Percentiles rank a stretch among this genome's conserved stretches.
Conservation (phyloP, 768 basidiomycete species). For the Fistulinella prunicolor region DNA sequence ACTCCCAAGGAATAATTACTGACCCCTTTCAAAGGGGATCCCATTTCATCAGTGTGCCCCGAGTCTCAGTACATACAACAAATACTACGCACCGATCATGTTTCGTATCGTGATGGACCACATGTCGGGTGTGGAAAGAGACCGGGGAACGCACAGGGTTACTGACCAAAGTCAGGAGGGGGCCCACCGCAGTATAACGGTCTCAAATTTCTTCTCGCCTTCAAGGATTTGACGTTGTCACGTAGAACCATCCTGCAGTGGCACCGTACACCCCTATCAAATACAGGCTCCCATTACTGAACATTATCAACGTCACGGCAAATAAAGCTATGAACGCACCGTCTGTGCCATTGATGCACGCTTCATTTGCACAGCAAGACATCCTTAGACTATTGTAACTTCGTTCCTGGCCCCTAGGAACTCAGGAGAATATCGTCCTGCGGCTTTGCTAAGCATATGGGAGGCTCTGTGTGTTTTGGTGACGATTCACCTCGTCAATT, state of each 20-base stretch:
- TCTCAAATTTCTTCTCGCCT: constrained; percentile 30
- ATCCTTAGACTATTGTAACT: constrained; percentile 48
- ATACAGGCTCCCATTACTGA: constrained; percentile 37
- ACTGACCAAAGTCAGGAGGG: constrained; percentile 41
- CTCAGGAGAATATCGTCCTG: too few relatives aligned
- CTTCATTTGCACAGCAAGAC: constrained; percentile 45
- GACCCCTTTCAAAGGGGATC: constrained; percentile 35
- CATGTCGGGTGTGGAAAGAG: constrained; percentile 32
- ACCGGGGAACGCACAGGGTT: constrained; percentile 29
- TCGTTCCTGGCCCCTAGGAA: constrained; percentile 41
- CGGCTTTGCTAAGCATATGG: background rate
- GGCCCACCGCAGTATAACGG: constrained; percentile 31
- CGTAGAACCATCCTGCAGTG: constrained; percentile 38
- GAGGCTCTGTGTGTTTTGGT: constrained; percentile 32
- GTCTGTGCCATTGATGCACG: constrained; percentile 32
- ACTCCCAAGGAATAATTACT: background rate
- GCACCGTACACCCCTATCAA: constrained; percentile 44
- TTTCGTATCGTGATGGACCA: constrained; percentile 43
- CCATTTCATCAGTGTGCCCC: constrained; percentile 35
- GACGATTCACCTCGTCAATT: background rate
- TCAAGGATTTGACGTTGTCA: constrained; percentile 35
- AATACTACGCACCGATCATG: constrained; percentile 32
- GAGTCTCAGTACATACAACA: constrained; percentile 21
- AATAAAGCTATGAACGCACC: constrained; percentile 17
- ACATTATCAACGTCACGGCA: constrained; percentile 36